Evolutionary conservation across 108 stramenopile species (phyloP).

Genomic region (Fragilariopsis cylindrus): DNA sequence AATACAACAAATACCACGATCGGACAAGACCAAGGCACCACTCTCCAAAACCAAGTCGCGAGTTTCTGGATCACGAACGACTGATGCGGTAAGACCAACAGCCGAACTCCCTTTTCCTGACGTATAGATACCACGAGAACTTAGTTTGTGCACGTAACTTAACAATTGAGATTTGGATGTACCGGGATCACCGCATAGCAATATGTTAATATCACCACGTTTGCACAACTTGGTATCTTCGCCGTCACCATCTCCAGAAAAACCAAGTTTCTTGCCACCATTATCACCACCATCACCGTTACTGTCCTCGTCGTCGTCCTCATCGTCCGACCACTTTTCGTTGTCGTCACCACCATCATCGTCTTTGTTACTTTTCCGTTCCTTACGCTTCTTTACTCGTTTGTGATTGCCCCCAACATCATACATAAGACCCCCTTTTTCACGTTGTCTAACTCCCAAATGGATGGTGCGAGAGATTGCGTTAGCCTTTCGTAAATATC

Average conservation of each 20-base stretch:
- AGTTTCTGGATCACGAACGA: conserved; percentile 98
- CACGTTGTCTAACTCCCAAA: conserved; percentile 99
- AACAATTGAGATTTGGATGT: conserved; percentile 98
- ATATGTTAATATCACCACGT: conserved; percentile 98
- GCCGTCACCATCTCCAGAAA: conserved; percentile 24
- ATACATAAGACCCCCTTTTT: conserved; percentile 98
- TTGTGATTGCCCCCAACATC: conserved; percentile 95
- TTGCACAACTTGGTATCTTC: conserved; percentile 63
- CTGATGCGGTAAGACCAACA: conserved; percentile 98
- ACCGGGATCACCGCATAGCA: conserved; percentile 98
- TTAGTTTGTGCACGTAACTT: conserved; percentile 95
- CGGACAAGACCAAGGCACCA: conserved; percentile 97
- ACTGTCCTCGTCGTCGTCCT: conserved; percentile 32
- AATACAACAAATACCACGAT: conserved; percentile 98
- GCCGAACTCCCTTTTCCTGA: conserved; percentile 97
- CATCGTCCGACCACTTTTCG: conserved; percentile 32
- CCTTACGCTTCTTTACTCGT: conserved; percentile 34
- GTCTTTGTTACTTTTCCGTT: conserved; percentile 28
- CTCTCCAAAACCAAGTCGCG: conserved; percentile 95
- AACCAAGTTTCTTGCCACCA: conserved; percentile 15
- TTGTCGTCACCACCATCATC: conserved; percentile 41
- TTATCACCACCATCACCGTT: conserved; percentile 38
- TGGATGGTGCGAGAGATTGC: conserved; percentile 92
- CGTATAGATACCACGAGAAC: conserved; percentile 97
- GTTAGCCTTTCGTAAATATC: conserved; percentile 89